Percentiles rank a stretch among this genome's conserved stretches.
Evolutionary conservation across 805 yeast species (phyloP).

Genomic region (Lipomyces mesembrius): DNA sequence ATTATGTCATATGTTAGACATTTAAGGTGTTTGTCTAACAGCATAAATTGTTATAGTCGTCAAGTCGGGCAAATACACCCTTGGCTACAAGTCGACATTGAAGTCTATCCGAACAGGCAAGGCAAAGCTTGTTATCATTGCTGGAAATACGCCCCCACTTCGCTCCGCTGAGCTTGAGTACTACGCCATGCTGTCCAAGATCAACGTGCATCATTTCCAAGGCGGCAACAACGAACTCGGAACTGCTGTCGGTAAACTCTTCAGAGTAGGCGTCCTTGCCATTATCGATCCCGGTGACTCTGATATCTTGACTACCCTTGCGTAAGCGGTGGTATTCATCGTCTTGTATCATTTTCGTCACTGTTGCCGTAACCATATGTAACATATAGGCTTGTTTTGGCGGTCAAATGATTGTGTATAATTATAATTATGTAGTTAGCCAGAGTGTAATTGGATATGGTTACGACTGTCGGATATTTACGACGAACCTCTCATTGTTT

Average conservation of each 20-base stretch:
- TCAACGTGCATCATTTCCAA: slow-evolving; percentile 89
- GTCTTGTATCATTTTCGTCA: not conserved
- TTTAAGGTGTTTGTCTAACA: not conserved
- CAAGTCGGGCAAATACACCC: slow-evolving; percentile 99
- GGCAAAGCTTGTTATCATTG: slow-evolving; percentile 96
- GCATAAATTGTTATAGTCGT: slow-evolving; percentile 54
- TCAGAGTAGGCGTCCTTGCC: slow-evolving; percentile 98
- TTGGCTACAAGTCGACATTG: slow-evolving; percentile 98
- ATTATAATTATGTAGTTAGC: not conserved
- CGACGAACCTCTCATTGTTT: no score
- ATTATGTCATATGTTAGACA: not conserved
- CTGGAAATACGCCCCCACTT: slow-evolving; percentile 99
- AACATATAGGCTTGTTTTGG: not conserved
- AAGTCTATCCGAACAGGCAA: slow-evolving; percentile 98
- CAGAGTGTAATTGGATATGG: not conserved
- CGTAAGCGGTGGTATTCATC: slow-evolving; percentile 14
- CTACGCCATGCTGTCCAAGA: slow-evolving; percentile 99
- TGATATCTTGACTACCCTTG: slow-evolving; percentile 71
- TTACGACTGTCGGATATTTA: not conserved
- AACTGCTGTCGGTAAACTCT: slow-evolving; percentile 99
- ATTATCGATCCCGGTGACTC: slow-evolving; percentile 99
- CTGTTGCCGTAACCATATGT: not conserved
- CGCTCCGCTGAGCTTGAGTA: slow-evolving; percentile 99
- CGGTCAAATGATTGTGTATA: slow-evolving; percentile 14
- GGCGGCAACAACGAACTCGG: slow-evolving; percentile 41